Evolutionary conservation across 257 asterid genomes (phyloP), one percentile per base, ranked within the genome.

Genomic region (Knoxia roxburghii): DNA sequence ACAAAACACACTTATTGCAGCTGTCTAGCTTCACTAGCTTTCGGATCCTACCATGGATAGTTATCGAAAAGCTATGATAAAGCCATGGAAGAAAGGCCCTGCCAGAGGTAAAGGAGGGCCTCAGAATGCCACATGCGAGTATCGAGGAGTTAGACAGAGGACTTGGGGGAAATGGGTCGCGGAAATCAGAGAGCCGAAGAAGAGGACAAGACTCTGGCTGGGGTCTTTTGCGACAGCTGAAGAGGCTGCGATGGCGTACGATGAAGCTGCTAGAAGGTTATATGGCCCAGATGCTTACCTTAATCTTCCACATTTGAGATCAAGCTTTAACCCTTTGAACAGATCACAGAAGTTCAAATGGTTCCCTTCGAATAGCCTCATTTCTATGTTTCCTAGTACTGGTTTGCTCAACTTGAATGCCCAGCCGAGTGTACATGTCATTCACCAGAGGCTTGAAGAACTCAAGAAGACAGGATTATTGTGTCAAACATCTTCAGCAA

Each of bases 21-120:
- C 5, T 21, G 43, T 46, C 40, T 6, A 33, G 12, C 26, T 32
- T 51, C 73, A 4, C 39, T 21, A 20, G 24, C 35, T 29, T 29
- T 59, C 54, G 23, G 39, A 50, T 37, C 11, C 70, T 23, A 57
- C 21, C 52, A 93, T 93, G 99, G 99, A 93, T 37, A 80, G 67
- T 65, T 78, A 74, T 70, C 83, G 82, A 61, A 93, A 83, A 69
- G 76, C 87, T 33, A 87, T 95, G 29, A 80, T 93, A 48, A 93
- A 93, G 82, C 99, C 99, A 63, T 93, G 99, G 99, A 93, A 90
- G 78, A 93, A 93, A 64, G 97, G 99, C 9, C 97, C 98, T 0
- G 95, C 98, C 2, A 65, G 97, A 73, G 97, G 99, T 37, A 90
- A 90, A 73, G 99, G 99, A 6, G 97, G 97, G 4, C 99, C 99